Base-by-base conservation (phyloP, 2,329 filamentous ascomycete species). In the Ilyonectria sp. region DNA sequence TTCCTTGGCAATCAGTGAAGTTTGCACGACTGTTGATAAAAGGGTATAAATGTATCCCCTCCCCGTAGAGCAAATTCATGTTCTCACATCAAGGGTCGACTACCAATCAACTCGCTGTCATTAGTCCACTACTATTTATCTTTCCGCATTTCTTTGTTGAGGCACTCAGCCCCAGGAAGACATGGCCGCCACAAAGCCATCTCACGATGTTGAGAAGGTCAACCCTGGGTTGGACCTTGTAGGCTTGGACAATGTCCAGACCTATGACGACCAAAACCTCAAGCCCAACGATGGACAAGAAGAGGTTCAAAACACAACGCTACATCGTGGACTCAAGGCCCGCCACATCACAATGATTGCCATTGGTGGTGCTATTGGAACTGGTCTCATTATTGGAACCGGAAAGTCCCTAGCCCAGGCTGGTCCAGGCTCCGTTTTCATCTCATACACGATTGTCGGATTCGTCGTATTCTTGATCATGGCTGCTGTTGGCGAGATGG, bases 401-500 rank as follows among this genome's bases (percentile, higher is more conserved):
- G 86, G 86, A 67, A 85, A 85, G 76, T 85, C 85, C 3, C 82
- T 87, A 29, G 85, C 84, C n/a, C 82, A 85, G 71, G 84, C 84
- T 54, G 86, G 85, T 1, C 92, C 92, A 54, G 91, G 83, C 19
- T 89, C 91, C 8, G 89, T 94, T 77, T 85, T 94, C 71, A 91
- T 94, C 77, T 90, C 90, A 7, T 94, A 93, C 81, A 85, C 88
- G 33, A 79, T 92, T 68, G 87, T 93, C 71, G 92, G 92, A 71
- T 81, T 91, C 49, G 81, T 96, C 64, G 93, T 95, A 70, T 96
- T 91, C 80, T 82, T 94, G 44, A 93, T 95, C 72, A 94, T 96
- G 92, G 90, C 90, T 64, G 91, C 89, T 64, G 88, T 96, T 6
- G 93, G 93, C 69, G 93, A 95, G 80, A 95, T 96, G 92, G 92